Conservation (phyloP, 2,329 filamentous ascomycete species). For the Tetracladium maxilliforme region DNA sequence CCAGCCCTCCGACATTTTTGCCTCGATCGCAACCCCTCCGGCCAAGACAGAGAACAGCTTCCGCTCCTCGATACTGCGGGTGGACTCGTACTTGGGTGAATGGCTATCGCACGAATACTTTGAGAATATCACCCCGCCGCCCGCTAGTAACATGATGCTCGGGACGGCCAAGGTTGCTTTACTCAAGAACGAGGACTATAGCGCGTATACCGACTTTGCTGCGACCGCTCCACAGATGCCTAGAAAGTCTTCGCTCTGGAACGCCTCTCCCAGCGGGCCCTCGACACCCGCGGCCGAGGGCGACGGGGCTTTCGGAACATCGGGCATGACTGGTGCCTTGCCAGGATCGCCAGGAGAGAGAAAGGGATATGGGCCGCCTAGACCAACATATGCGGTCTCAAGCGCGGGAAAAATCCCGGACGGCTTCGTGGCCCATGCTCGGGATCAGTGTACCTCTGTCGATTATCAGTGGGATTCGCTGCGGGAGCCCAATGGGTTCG, state of each 20-base stretch:
- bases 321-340: too few species aligned
- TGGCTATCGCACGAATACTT: slow-evolving; percentile 93
- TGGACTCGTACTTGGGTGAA: slow-evolving; percentile 89
- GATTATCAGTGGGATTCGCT: slow-evolving; percentile 97
- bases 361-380: slow-evolving; percentile 65
- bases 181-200: slow-evolving; percentile 59
- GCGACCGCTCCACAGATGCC: too few species aligned
- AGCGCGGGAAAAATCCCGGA: slow-evolving; percentile 67
- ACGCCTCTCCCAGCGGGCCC: too few species aligned
- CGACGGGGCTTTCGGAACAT: too few species aligned
- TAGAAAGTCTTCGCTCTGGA: too few species aligned
- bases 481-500: slow-evolving; percentile 64
- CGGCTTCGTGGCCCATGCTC: slow-evolving; percentile 81
- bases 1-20: slow-evolving; percentile 6
- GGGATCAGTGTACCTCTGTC: slow-evolving; percentile 72
- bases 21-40: slow-evolving; percentile 6
- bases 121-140: slow-evolving; percentile 79
- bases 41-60: slow-evolving; percentile 9
- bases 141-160: slow-evolving; percentile 74
- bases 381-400: slow-evolving; percentile 72
- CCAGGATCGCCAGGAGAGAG: too few species aligned
- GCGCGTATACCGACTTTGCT: too few species aligned
- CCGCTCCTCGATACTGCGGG: slow-evolving; percentile 40
- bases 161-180: slow-evolving; percentile 79
- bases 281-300: too few species aligned